phyloP scores from a whole-genome alignment of 2,329 filamentous ascomycete genomes.

The Nothophaeocryptopus gaeumannii region DNA sequence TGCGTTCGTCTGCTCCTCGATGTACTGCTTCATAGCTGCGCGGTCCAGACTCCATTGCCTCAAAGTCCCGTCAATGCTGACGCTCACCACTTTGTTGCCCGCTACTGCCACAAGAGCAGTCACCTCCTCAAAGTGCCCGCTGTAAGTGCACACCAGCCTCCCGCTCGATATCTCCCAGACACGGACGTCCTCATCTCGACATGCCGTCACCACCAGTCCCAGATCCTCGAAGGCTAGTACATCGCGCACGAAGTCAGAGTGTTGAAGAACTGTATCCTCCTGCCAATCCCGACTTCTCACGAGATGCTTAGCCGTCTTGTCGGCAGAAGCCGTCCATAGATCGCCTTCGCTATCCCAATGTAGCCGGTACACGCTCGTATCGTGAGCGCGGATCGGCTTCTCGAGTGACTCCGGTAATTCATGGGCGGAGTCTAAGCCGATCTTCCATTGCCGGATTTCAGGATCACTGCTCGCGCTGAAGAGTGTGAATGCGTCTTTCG shows the following conservation, averaged over 20 bases:
- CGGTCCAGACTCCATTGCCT: slow-evolving; percentile 75
- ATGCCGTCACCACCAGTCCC: slow-evolving; percentile 81
- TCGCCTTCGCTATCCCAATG: slow-evolving; percentile 66
- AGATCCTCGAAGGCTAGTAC: slow-evolving; percentile 64
- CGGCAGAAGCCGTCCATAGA: slow-evolving; percentile 89
- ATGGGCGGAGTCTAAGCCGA: slow-evolving; percentile 53
- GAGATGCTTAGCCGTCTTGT: slow-evolving; percentile 82
- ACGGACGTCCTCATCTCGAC: slow-evolving; percentile 85
- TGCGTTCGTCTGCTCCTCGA: slow-evolving; percentile 51
- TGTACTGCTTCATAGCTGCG: slow-evolving; percentile 56
- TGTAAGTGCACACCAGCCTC: slow-evolving; percentile 37
- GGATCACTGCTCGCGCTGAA: slow-evolving; percentile 68
- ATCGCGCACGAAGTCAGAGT: slow-evolving; percentile 88
- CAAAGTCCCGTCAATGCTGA: slow-evolving; percentile 86
- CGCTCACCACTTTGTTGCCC: slow-evolving; percentile 63
- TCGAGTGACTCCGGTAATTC: slow-evolving; percentile 51
- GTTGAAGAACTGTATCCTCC: slow-evolving; percentile 67
- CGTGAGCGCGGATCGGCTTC: slow-evolving; percentile 70
- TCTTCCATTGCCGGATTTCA: slow-evolving; percentile 71
- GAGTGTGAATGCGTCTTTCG: slow-evolving; percentile 47
- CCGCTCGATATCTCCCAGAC: slow-evolving; percentile 66
- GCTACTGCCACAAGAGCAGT: slow-evolving; percentile 66
- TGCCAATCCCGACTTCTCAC: slow-evolving; percentile 66
- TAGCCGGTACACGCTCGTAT: slow-evolving; percentile 84
- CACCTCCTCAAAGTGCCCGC: slow-evolving; percentile 90